phyloP scores from a whole-genome alignment of 169 alveolate species.

The Cryptosporidium bovis region DNA sequence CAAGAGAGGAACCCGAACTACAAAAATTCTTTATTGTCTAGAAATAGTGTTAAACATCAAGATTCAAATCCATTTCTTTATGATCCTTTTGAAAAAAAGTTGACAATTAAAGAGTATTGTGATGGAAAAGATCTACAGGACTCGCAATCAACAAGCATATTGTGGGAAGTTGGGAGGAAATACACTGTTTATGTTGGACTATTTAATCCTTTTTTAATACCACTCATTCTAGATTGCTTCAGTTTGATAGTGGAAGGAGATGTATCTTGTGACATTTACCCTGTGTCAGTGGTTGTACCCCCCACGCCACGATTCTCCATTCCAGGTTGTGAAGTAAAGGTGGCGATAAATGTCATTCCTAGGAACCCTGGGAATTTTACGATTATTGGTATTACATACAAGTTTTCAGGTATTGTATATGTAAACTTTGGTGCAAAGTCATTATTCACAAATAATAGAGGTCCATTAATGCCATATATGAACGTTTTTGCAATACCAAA shows the following conservation, averaged over 20 bases:
- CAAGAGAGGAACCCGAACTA: constrained; percentile 1
- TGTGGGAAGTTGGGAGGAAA: constrained; percentile 34
- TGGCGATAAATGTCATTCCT: constrained; percentile 54
- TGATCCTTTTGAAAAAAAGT: constrained; percentile 58
- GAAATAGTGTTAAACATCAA: background rate
- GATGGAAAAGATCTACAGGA: constrained; percentile 4
- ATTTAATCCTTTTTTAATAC: constrained; percentile 47
- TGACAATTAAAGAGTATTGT: background rate
- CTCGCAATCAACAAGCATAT: background rate
- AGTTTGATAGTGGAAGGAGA: constrained; percentile 43
- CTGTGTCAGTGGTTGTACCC: constrained; percentile 67
- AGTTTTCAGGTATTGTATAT: constrained; percentile 52
- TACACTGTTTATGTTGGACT: constrained; percentile 55
- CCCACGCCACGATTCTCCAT: constrained; percentile 53
- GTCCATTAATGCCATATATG: constrained; percentile 5
- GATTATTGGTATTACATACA: constrained; percentile 58
- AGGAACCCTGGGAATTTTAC: constrained; percentile 24
- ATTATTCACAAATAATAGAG: constrained; percentile 6
- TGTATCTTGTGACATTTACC: constrained; percentile 49
- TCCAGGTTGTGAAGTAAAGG: constrained; percentile 59
- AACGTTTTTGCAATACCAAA: constrained; percentile 39
- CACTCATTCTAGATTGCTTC: constrained; percentile 51
- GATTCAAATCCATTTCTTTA: constrained; percentile 45
- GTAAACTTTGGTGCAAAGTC: constrained; percentile 34
- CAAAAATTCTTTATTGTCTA: background rate